phyloP scores from a whole-genome alignment of 2,329 filamentous ascomycete species.

The Chaetomium strumarium region DNA sequence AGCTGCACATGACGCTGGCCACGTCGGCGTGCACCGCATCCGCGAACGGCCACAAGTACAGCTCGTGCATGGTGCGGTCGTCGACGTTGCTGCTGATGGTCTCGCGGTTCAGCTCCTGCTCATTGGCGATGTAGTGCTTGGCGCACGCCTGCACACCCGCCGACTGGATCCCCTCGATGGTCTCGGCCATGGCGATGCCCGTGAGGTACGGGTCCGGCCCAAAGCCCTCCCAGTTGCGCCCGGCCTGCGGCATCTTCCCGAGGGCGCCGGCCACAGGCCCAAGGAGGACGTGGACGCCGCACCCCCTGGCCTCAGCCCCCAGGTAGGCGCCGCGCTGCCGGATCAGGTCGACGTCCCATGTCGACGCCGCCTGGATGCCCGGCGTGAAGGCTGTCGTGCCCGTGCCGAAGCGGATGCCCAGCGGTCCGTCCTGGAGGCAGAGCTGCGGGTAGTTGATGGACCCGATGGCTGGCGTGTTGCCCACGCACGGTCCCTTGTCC shows the following conservation, averaged over 20 bases:
- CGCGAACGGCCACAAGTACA: conserved; percentile 59
- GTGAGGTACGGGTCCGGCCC: conserved; percentile 63
- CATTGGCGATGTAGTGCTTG: conserved; percentile 30
- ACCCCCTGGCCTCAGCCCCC: conserved; percentile 64
- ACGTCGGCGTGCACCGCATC: conserved; percentile 72
- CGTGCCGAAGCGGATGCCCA: conserved; percentile 67
- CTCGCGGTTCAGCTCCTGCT: conserved; percentile 29
- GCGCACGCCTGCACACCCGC: conserved; percentile 38
- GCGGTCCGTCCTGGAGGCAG: conserved; percentile 74
- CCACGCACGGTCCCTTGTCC: conserved; percentile 64
- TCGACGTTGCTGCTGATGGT: conserved; percentile 23
- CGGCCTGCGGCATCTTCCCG: conserved; percentile 58
- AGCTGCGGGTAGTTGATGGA: conserved; percentile 62
- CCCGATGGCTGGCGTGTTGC: conserved; percentile 51
- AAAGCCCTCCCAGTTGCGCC: conserved; percentile 55
- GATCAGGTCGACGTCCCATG: conserved; percentile 71
- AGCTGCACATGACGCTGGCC: conserved; percentile 76
- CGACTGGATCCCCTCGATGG: conserved; percentile 60
- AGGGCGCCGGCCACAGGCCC: conserved; percentile 56
- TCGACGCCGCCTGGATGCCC: conserved; percentile 70
- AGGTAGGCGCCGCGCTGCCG: conserved; percentile 63
- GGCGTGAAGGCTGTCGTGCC: conserved; percentile 73
- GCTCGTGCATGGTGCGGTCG: conserved; percentile 21
- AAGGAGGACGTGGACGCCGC: conserved; percentile 68
- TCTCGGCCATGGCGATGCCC: conserved; percentile 57